Percentiles rank a stretch among this genome's conserved stretches.
These are phyloP conservation scores for Linderniella brevidens DNA, from an alignment of 257 asterid genomes.

Conservation along the genomic window DNA sequence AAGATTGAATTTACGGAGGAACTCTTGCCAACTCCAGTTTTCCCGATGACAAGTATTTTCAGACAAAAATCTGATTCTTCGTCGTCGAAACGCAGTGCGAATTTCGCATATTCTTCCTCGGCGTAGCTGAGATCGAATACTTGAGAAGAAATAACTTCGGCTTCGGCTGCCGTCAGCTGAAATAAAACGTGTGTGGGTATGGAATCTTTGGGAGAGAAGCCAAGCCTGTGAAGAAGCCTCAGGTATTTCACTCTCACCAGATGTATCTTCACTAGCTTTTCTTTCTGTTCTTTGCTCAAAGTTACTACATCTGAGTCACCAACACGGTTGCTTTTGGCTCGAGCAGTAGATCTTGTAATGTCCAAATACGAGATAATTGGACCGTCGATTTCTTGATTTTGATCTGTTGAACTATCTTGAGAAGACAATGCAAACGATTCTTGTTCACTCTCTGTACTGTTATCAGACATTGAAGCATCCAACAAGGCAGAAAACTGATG, in stretches of 20 bases:
- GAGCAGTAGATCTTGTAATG: too few species aligned
- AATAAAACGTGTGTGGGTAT: constrained; percentile 26
- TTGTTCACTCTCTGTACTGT: too few species aligned
- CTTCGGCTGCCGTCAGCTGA: constrained; percentile 23
- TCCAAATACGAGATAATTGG: too few species aligned
- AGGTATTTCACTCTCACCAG: constrained; percentile 27
- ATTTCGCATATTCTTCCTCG: constrained; percentile 20
- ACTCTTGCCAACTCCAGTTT: constrained; percentile 91
- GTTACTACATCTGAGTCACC: not conserved
- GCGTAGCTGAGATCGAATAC: constrained; percentile 19
- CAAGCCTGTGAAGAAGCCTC: constrained; percentile 30
- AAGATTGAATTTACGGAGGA: constrained; percentile 80
- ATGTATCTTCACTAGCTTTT: constrained; percentile 26
- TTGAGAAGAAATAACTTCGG: constrained; percentile 9
- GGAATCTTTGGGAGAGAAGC: constrained; percentile 29
- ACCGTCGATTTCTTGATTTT: too few species aligned
- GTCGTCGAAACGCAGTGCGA: constrained; percentile 23
- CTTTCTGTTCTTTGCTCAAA: constrained; percentile 22
- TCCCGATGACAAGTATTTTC: constrained; percentile 59
- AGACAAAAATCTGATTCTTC: constrained; percentile 19
- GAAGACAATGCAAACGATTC: too few species aligned
- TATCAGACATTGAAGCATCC: too few species aligned
- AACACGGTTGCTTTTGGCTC: too few species aligned
- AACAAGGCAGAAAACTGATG: too few species aligned
- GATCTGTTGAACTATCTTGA: too few species aligned